Evolutionary conservation across 805 yeast genomes (phyloP).

Genomic region (Metschnikowia peoriensis): DNA sequence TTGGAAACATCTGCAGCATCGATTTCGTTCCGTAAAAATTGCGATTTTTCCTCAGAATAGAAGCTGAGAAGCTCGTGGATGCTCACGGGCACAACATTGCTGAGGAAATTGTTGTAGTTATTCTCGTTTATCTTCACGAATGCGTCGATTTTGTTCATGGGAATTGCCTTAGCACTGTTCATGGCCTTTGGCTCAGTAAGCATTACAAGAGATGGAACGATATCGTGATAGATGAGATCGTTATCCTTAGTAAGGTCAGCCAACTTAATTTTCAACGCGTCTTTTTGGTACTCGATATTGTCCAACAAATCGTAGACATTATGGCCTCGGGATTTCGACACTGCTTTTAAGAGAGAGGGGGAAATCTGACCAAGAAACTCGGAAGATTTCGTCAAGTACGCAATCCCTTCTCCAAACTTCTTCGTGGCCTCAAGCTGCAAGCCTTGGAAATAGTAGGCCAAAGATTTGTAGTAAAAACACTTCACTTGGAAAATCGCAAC

Average conservation of each 20-base stretch:
- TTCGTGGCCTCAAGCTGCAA: slow-evolving; percentile 50
- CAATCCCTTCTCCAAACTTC: slow-evolving; percentile 77
- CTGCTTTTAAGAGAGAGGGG: slow-evolving; percentile 22
- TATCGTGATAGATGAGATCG: slow-evolving; percentile 83
- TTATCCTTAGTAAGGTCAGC: slow-evolving; percentile 69
- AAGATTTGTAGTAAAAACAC: slow-evolving; percentile 51
- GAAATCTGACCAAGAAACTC: slow-evolving; percentile 31
- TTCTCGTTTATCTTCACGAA: slow-evolving; percentile 41
- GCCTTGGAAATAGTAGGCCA: slow-evolving; percentile 62
- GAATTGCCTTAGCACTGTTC: slow-evolving; percentile 63
- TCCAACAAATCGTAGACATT: slow-evolving; percentile 39
- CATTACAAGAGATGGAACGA: slow-evolving; percentile 59
- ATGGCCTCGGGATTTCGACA: slow-evolving; percentile 23
- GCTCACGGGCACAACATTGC: slow-evolving; percentile 76
- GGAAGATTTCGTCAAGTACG: slow-evolving; percentile 53
- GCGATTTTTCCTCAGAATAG: slow-evolving; percentile 88
- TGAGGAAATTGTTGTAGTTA: slow-evolving; percentile 56
- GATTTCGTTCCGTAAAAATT: slow-evolving; percentile 64
- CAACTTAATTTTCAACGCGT: slow-evolving; percentile 37
- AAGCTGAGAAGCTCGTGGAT: slow-evolving; percentile 85
- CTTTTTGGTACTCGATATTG: slow-evolving; percentile 41
- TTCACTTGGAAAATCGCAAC: slow-evolving; percentile 50
- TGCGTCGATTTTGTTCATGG: slow-evolving; percentile 46
- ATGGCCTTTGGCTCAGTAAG: slow-evolving; percentile 66
- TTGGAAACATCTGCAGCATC: slow-evolving; percentile 76